Evolutionary conservation across 139 green algal species (phyloP), one percentile per base, ranked within the genome.

Genomic region (Monoraphidium neglectum): DNA sequence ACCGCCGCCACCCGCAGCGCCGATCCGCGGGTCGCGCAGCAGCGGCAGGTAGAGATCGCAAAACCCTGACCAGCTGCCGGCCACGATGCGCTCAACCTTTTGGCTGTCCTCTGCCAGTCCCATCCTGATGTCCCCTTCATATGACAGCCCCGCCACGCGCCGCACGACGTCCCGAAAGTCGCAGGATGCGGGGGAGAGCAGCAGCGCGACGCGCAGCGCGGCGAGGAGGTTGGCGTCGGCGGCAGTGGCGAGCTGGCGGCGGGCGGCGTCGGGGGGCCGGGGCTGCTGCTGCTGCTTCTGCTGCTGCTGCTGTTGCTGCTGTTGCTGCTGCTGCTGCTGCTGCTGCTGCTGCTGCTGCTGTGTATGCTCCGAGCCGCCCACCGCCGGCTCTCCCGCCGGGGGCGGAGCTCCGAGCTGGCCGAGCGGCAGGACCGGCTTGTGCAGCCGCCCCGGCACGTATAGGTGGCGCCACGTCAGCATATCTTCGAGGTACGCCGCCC

Each of bases 61-160:
- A 53, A 92, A 76, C 23, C 33, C 78, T 0, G 46, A 51, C n/a
- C 67, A 77, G 72, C 83, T 90, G 59, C 89, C 88, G 51, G 71
- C 33, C 56, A 90, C 86, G 36, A 95, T 95, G 70, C 88, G 82
- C 24, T 88, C 77, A 56, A 96, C 88, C 83, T 98, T 98, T 37
- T 56, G 59, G 24, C 74, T 84, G 83, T 98, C 94, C 82, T 98
- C 94, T 6, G 94, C 86, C 40, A 95, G 62, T 24, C 83, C 80
- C 88, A 95, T 90, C 26, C 93, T 87, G 21, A 98, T 73, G 76
- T 98, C 94, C 0, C 94, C 94, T 16, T 70, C 65, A 80, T 98
- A 98, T 33, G 88, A 95, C 35, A 98, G 81, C 26, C 77, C 83
- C 46, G 87, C 90, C 0, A 98, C 79, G 16, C 75, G 70, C n/a